Evolutionary conservation across 1,284 basidiomycete species (phyloP), one percentile per base, ranked within the genome.

Genomic region (Cystobasidiaceae sp.): DNA sequence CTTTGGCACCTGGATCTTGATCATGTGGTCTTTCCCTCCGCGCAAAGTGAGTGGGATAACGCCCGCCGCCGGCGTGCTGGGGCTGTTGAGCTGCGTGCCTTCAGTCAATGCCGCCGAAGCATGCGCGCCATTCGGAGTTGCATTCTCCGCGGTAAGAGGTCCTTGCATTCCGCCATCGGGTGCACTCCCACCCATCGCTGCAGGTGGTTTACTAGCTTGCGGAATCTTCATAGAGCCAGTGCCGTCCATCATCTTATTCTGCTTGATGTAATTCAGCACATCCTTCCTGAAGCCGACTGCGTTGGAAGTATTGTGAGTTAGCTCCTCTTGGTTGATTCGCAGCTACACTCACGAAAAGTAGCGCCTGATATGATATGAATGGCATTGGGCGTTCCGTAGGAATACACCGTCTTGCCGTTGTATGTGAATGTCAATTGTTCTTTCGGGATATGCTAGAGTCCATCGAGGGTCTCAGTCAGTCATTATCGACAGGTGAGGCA

Each of bases 361-460:
- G 52, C 61, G 28, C 32, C 28, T 1, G 61, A 64, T 15, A 56
- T 43, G 33, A 64, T 56, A 25, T 46, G 30, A 9, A 64, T 17
- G 17, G 61, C 46, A 19, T 23, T 30, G 4, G 61, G 61, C 11
- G 61, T 54, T 11, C 61, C 61, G 9, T 44, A 44, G 23, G 34
- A 32, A 25, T 48, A 64, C 8, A 64, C 28, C 15, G 23, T 49
- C 32, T 46, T 44, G 28, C 45, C 52, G 30, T 64, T 56, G 33
- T 64, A 64, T 13, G 61, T 64, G 28, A 64, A 45, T 15, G 41
- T 30, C 4, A 64, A 32, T 27, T 23, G 19, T 17, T 56, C 41
- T 28, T 25, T 33, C 7, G 52, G 19, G 4, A 44, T 30, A 19
- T n/a, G 7, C 51, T 39, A n/a, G n/a, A n/a, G n/a, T n/a, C n/a